Conservation (phyloP, 2,329 filamentous ascomycete species). For the Colletotrichum costaricense region DNA sequence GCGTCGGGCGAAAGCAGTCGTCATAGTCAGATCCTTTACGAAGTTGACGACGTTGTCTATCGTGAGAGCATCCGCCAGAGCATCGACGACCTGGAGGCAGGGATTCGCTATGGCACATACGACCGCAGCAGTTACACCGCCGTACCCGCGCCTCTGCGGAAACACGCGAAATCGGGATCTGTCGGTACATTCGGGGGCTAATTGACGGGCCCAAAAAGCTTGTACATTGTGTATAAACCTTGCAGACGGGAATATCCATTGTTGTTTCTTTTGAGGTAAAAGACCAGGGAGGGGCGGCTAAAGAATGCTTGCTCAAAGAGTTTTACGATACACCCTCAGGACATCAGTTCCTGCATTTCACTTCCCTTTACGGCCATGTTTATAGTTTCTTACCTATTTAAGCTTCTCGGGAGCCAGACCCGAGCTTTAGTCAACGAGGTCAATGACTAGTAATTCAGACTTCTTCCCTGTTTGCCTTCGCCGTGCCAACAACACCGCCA, state of each 20-base stretch:
- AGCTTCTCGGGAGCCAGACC: conserved; percentile 23
- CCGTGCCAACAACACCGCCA: not conserved
- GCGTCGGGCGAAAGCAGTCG: conserved; percentile 7
- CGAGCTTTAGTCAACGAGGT: conserved; percentile 7
- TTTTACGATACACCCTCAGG: conserved; percentile 26
- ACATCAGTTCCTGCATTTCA: conserved; percentile 17
- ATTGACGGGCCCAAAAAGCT: not conserved
- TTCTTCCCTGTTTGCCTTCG: not conserved
- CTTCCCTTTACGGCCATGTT: conserved; percentile 16
- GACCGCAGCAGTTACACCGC: not conserved
- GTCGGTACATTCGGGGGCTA: conserved; percentile 23
- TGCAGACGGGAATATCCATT: not conserved
- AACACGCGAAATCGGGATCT: conserved; percentile 21
- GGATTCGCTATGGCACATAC: not conserved
- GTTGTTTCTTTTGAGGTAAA: not conserved
- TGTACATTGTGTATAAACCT: not conserved
- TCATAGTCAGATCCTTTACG: conserved; percentile 19
- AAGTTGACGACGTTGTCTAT: conserved; percentile 12
- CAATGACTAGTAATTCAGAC: conserved; percentile 15
- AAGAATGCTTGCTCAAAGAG: not conserved
- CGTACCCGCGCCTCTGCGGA: conserved; percentile 5
- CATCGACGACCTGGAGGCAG: conserved; percentile 16
- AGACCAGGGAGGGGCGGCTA: conserved; percentile 4
- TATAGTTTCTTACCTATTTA: conserved; percentile 9
- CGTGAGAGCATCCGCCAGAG: conserved; percentile 12